Conservation (phyloP, 495 filamentous ascomycete genomes). For the Cairneyella variabilis region DNA sequence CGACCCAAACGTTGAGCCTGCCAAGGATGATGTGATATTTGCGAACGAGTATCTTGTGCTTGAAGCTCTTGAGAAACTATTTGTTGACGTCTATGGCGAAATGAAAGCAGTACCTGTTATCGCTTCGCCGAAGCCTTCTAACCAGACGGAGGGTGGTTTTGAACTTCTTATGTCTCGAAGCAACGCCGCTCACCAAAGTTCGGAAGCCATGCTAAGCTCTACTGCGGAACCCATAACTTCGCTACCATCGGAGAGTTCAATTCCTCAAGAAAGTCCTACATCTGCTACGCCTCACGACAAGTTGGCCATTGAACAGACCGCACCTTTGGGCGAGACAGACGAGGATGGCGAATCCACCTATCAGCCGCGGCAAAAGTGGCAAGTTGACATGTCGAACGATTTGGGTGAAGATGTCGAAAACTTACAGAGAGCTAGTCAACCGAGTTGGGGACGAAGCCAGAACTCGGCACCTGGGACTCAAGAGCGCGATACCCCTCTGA, state of each 20-base stretch:
- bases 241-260: background rate
- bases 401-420: constrained; percentile 26
- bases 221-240: background rate
- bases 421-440: constrained; percentile 12
- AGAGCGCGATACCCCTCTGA: constrained; percentile 30
- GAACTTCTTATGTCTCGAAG: constrained; percentile 19
- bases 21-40: constrained; percentile 87
- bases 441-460: constrained; percentile 9
- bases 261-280: background rate
- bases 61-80: constrained; percentile 48
- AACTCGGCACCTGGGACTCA: background rate
- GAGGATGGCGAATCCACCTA: constrained; percentile 5
- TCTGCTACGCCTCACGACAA: background rate
- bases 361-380: constrained; percentile 25
- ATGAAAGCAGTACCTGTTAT: background rate
- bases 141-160: constrained; percentile 5
- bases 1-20: constrained; percentile 85
- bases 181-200: background rate
- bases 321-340: background rate
- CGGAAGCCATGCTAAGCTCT: background rate
- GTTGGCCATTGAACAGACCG: background rate
- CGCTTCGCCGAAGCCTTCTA: background rate
- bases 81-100: constrained; percentile 32
- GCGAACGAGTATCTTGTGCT: constrained; percentile 41
- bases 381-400: constrained; percentile 36